A percentile compares a stretch with the other conserved stretches of the same genome.
Conservation (phyloP, 768 basidiomycete genomes). For the Amylocystis lapponica region DNA sequence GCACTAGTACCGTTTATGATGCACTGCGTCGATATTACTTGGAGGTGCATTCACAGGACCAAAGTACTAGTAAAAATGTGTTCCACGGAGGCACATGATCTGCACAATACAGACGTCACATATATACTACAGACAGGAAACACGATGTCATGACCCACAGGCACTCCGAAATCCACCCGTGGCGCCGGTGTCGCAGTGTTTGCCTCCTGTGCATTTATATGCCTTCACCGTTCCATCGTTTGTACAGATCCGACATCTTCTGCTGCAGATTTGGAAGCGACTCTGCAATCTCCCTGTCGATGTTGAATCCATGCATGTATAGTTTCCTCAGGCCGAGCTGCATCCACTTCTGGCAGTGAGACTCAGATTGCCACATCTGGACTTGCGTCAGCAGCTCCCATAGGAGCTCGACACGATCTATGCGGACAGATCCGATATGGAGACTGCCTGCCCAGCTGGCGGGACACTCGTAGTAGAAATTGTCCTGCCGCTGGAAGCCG, state of each 20-base stretch:
- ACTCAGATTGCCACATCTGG: not conserved
- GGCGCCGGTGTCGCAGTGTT: no score
- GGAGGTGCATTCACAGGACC: no score
- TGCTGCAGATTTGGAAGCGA: not conserved
- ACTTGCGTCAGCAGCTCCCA: not conserved
- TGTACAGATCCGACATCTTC: not conserved
- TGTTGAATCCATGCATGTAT: not conserved
- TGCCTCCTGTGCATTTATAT: no score
- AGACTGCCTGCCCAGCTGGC: not conserved
- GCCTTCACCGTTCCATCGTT: not conserved
- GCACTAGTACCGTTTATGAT: no score
- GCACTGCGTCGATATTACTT: no score
- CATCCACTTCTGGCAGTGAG: conserved; percentile 1
- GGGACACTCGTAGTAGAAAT: not conserved
- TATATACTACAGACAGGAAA: no score
- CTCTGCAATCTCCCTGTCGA: not conserved
- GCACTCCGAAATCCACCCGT: no score
- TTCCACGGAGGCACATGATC: no score
- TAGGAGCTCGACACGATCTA: not conserved
- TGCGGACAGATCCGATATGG: not conserved
- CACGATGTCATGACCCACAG: no score
- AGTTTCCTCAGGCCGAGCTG: conserved; percentile 1
- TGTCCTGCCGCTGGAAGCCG: not conserved
- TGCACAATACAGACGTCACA: no score
- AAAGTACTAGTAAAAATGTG: no score